Evolutionary conservation across 208 protist genomes (phyloP).

Genomic region (Zelonia costaricensis): DNA sequence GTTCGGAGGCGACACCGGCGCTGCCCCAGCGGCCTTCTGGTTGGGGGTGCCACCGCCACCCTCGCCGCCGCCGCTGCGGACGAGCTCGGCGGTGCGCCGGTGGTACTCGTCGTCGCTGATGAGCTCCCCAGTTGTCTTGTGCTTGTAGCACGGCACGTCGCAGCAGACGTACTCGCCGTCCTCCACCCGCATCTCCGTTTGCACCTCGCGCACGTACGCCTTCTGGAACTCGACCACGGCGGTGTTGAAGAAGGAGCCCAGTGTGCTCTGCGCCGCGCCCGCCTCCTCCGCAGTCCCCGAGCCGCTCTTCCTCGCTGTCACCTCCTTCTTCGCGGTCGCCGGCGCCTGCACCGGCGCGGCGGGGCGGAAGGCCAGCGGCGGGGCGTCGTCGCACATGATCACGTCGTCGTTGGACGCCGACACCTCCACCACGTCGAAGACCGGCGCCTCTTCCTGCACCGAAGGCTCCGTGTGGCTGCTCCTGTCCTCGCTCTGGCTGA

Average conservation of each 20-base stretch:
- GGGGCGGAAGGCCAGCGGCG: slow-evolving; percentile 64
- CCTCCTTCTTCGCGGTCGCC: slow-evolving; percentile 2
- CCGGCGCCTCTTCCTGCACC: slow-evolving; percentile 13
- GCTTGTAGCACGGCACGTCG: slow-evolving; percentile 53
- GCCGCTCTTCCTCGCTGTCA: not conserved
- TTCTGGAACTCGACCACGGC: slow-evolving; percentile 70
- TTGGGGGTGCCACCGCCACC: not conserved
- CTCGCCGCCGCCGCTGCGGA: not conserved
- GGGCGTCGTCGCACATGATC: slow-evolving; percentile 75
- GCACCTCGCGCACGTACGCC: slow-evolving; percentile 55
- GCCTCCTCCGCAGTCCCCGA: not conserved
- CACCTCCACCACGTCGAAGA: slow-evolving; percentile 45
- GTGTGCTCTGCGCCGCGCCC: slow-evolving; percentile 24
- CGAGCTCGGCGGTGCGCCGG: slow-evolving; percentile 33
- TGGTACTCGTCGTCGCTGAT: slow-evolving; percentile 77
- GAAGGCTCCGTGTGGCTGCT: not conserved
- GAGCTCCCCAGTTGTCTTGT: slow-evolving; percentile 39
- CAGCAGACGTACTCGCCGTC: slow-evolving; percentile 73
- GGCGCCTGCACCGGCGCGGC: slow-evolving; percentile 4
- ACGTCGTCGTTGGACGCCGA: slow-evolving; percentile 72
- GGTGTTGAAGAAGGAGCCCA: slow-evolving; percentile 68
- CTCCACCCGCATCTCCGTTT: slow-evolving; percentile 55
- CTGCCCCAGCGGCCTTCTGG: slow-evolving; percentile 1
- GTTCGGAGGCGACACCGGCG: not conserved
- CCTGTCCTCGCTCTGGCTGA: slow-evolving; percentile 16